Conservation (phyloP, 164 flowering plant species). For the Tinospora cordifolia region DNA sequence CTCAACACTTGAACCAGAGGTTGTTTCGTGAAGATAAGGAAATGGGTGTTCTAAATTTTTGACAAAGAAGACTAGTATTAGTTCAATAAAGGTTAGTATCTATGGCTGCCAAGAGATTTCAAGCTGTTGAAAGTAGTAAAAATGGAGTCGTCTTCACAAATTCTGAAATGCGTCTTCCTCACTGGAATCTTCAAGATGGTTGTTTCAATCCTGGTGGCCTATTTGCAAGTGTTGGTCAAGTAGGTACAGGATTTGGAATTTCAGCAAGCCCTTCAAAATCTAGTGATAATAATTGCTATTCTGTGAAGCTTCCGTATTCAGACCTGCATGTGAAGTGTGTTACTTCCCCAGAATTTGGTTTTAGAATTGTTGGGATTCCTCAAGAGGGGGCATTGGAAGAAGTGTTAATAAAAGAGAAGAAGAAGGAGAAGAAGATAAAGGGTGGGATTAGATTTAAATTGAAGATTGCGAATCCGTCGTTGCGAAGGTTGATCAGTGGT, state of each 20-base stretch:
- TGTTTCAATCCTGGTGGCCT: slow-evolving; percentile 51
- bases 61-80: too few species aligned
- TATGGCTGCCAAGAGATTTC: too few species aligned
- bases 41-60: too few species aligned
- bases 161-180: slow-evolving; percentile 40
- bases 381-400: slow-evolving; percentile 19
- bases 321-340: slow-evolving; percentile 59
- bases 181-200: slow-evolving; percentile 36
- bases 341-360: slow-evolving; percentile 36
- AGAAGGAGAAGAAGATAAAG: slow-evolving; percentile 38
- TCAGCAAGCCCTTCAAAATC: slow-evolving; percentile 39
- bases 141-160: slow-evolving; percentile 37
- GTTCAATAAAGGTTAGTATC: too few species aligned
- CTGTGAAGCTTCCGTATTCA: slow-evolving; percentile 37
- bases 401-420: slow-evolving; percentile 27
- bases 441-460: slow-evolving; percentile 47
- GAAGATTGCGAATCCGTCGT: slow-evolving; percentile 54
- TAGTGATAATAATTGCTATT: slow-evolving; percentile 26
- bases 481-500: slow-evolving; percentile 78
- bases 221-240: slow-evolving; percentile 72
- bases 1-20: too few species aligned
- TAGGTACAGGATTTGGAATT: slow-evolving; percentile 50
- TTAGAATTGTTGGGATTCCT: slow-evolving; percentile 28
- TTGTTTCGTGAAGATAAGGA: too few species aligned
- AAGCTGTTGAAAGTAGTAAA: too few species aligned